Evolutionary conservation across 169 alveolate species (phyloP).

Genomic region (Babesia ovata): DNA sequence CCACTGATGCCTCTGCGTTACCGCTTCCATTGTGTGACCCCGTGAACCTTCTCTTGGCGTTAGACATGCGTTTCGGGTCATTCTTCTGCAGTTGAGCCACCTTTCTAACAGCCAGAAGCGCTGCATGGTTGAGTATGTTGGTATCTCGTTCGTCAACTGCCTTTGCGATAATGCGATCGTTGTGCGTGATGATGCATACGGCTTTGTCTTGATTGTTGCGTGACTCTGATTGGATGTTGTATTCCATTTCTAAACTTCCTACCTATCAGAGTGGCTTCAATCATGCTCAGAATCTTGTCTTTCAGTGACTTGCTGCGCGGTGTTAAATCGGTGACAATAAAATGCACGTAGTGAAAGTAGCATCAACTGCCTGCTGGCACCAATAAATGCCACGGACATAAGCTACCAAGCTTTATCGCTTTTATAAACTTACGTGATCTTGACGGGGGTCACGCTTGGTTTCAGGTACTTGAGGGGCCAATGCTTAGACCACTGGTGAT

Average conservation of each 20-base stretch:
- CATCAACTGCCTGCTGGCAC: too few species aligned
- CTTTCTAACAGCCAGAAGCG: constrained; percentile 76
- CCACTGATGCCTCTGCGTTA: background rate
- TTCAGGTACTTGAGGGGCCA: constrained; percentile 82
- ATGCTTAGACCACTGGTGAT: constrained; percentile 68
- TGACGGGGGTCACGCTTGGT: constrained; percentile 73
- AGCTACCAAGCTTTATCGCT: background rate
- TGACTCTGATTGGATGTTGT: constrained; percentile 20
- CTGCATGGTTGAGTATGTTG: constrained; percentile 78
- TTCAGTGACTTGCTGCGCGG: constrained; percentile 19
- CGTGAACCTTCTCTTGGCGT: constrained; percentile 19
- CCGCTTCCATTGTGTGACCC: constrained; percentile 2
- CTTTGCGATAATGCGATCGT: constrained; percentile 73
- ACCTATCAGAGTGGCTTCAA: constrained; percentile 6
- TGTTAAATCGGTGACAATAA: too few species aligned
- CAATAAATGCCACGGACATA: too few species aligned
- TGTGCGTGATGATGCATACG: constrained; percentile 78
- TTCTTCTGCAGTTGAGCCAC: constrained; percentile 55
- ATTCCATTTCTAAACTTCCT: background rate
- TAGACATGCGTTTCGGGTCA: constrained; percentile 34
- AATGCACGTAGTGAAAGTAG: background rate
- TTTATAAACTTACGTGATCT: constrained; percentile 58
- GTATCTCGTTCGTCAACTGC: constrained; percentile 76
- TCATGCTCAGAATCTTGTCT: constrained; percentile 30
- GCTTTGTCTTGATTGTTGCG: constrained; percentile 33